Base-by-base conservation (phyloP, 1,139 yeast species). In the Groenewaldozyma auringiensis region DNA sequence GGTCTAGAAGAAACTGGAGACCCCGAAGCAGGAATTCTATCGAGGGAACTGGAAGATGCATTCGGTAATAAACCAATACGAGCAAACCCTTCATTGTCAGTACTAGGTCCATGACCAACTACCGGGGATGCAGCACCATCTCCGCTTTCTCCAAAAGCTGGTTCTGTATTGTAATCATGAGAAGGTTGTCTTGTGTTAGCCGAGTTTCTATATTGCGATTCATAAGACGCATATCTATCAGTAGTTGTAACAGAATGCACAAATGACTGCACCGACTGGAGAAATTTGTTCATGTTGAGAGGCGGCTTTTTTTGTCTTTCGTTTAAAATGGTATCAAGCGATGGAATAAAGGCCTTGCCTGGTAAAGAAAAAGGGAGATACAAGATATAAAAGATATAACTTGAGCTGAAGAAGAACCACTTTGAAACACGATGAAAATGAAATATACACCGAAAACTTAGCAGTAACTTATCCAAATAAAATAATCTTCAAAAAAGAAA, bases 161-260 rank as follows among this genome's bases (percentile, higher is more conserved):
- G 9, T 8, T 25, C 29, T 8, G 9, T 25, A 37, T 29, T 27
- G n/a, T 35, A 31, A 17, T 36, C 32, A 13, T 36, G 11, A 34
- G 49, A 21, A 46, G 44, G 21, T 43, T 49, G 41, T 16, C 50
- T 40, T 21, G 53, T 41, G 41, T 45, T 44, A 3, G 47, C 39
- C 21, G 58, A 52, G 37, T 45, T 46, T 4, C 46, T 37, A 41
- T 50, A 53, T 29, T 50, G 49, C 33, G 62, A 56, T 40, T 74
- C 79, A 56, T 76, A 78, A 37, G 79, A 71, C 42, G 84, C 84
- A 59, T 79, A 79, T 58, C 78, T 81, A 57, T 79, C 83, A 41
- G 73, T 78, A 21, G 84, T 78, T 37, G 83, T 77, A 47, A 79
- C 71, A 33, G 82, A 76, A 56, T 79, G 83, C 48, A 77, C 65